Percentiles rank a stretch among this genome's conserved stretches.
These are phyloP conservation scores for Sporothrix protearum DNA, from an alignment of 2,329 filamentous ascomycete species.

Conservation along the genomic window DNA sequence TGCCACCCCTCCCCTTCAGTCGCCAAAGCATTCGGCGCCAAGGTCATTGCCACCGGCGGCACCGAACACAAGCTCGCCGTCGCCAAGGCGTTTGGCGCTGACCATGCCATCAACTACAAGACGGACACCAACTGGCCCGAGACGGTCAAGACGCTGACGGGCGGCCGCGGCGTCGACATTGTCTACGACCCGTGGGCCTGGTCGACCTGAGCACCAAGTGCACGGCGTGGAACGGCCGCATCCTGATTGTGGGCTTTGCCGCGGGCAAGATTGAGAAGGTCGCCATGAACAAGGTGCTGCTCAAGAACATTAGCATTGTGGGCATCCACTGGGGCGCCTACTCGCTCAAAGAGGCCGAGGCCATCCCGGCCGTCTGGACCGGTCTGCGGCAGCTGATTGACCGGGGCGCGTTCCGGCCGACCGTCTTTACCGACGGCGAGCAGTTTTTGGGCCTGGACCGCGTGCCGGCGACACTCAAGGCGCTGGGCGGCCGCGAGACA, in stretches of 20 bases:
- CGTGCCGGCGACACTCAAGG: constrained; percentile 46
- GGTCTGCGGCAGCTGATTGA: constrained; percentile 75
- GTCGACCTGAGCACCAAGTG: constrained; percentile 87
- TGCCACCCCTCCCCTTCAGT: constrained; percentile 51
- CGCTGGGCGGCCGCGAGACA: constrained; percentile 67
- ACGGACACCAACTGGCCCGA: constrained; percentile 61
- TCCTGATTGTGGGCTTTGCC: constrained; percentile 87
- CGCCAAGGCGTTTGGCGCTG: constrained; percentile 76
- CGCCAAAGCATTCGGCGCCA: constrained; percentile 87
- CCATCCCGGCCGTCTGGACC: constrained; percentile 71
- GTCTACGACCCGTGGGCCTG: constrained; percentile 90
- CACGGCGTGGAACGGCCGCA: constrained; percentile 85
- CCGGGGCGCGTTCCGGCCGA: constrained; percentile 74
- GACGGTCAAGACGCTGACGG: constrained; percentile 71
- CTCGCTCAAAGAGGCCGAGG: constrained; percentile 65
- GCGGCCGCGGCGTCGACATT: constrained; percentile 74
- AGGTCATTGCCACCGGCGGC: constrained; percentile 88
- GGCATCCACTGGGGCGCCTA: constrained; percentile 93
- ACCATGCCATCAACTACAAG: constrained; percentile 76
- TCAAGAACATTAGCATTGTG: constrained; percentile 90
- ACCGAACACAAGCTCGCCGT: constrained; percentile 75
- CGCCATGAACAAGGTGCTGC: constrained; percentile 82
- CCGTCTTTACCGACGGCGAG: constrained; percentile 74
- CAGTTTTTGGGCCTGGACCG: constrained; percentile 63
- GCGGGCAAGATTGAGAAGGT: constrained; percentile 85